Evolutionary conservation across 169 alveolate species (phyloP), one percentile per base, ranked within the genome.

Genomic region (Cryptosporidium meleagridis): DNA sequence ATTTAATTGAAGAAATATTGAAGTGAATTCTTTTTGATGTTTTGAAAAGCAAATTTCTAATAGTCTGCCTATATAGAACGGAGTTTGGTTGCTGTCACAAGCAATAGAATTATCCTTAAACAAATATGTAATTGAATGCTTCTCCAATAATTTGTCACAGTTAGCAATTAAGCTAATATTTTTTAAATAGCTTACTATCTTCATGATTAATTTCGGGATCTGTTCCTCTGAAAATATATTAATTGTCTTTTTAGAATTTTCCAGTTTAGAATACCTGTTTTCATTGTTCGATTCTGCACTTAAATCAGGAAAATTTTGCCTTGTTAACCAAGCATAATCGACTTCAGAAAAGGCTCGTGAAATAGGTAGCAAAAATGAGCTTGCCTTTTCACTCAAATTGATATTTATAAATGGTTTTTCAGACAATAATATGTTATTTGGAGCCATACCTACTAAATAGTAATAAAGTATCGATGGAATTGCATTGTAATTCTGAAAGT

Each of bases 61-160:
- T 37, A 75, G 12, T 29, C 86, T 75, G 33, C 86, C 86, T 16
- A 75, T 53, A 61, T 35, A 37, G 52, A 75, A 75, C n/a, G 71
- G 55, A 33, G 33, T 21, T 75, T 29, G 29, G 21, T 37, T 75
- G 55, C 18, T 16, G 21, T 75, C 70, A 14, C 61, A 18, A 35
- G 16, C 9, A 39, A 75, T 53, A 7, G 55, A 41, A 12, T 58
- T 75, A 45, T 58, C 29, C 16, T 12, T 14, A 29, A 26, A 16
- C 45, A 68, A 23, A 37, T 16, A 14, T 68, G 12, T 29, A 35
- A 68, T n/a, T 9, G 29, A 16, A 26, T 10, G 29, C 21, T 35
- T 23, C 16, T 31, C 10, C 1, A 52, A 0, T 23, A 10, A 26
- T 31, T 33, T 4, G 73, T 23, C n/a, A 0, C 21, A 26, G 14